Evolutionary conservation across 805 yeast genomes (phyloP).

Genomic region (Candida khao-thaluensis): DNA sequence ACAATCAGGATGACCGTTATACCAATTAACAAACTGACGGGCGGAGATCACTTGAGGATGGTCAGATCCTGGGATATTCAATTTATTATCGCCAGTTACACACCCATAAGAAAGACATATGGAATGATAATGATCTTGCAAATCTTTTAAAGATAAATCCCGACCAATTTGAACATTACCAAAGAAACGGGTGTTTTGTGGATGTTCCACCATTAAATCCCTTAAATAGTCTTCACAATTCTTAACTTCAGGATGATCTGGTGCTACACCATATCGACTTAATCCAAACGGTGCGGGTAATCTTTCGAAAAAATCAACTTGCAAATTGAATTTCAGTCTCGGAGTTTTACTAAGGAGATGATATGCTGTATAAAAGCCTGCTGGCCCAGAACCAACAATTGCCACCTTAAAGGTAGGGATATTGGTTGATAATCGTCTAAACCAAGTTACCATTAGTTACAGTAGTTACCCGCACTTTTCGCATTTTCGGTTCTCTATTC

Average conservation of each 20-base stretch:
- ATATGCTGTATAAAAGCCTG: slow-evolving; percentile 88
- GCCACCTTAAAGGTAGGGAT: slow-evolving; percentile 49
- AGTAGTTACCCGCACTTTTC: too few relatives aligned
- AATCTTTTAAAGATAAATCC: slow-evolving; percentile 50
- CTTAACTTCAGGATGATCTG: slow-evolving; percentile 97
- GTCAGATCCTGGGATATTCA: slow-evolving; percentile 59
- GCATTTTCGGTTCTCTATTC: too few relatives aligned
- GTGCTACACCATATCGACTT: slow-evolving; percentile 95
- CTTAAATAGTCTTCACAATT: slow-evolving; percentile 74
- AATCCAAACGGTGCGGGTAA: slow-evolving; percentile 90
- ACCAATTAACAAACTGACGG: slow-evolving; percentile 91
- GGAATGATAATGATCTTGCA: slow-evolving; percentile 62
- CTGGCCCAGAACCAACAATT: slow-evolving; percentile 93
- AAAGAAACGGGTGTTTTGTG: slow-evolving; percentile 44
- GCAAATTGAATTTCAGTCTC: slow-evolving; percentile 25
- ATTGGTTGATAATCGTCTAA: background rate
- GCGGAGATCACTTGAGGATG: slow-evolving; percentile 74
- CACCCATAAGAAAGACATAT: slow-evolving; percentile 85
- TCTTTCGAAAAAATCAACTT: slow-evolving; percentile 77
- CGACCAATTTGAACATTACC: slow-evolving; percentile 75
- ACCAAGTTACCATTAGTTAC: background rate
- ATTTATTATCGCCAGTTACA: slow-evolving; percentile 51
- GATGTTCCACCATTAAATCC: slow-evolving; percentile 34
- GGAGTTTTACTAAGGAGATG: slow-evolving; percentile 55
- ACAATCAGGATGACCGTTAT: slow-evolving; percentile 79